Percentiles rank a stretch among this genome's conserved stretches.
phyloP scores from a whole-genome alignment of 2,329 filamentous ascomycete genomes.

The Colletotrichum sp. region DNA sequence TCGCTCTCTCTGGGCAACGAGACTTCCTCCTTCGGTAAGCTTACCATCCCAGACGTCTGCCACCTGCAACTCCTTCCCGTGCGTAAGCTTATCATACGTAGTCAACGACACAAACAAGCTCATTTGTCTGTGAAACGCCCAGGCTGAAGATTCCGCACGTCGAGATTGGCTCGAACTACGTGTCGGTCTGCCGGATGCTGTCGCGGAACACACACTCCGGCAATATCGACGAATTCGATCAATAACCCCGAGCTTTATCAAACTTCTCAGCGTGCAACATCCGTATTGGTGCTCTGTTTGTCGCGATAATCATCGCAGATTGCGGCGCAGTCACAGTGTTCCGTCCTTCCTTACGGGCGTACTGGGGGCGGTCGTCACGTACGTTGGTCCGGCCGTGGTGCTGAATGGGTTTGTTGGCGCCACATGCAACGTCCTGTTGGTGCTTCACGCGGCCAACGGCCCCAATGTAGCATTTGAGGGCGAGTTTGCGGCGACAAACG shows the following conservation, averaged over 20 bases:
- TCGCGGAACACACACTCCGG: not conserved
- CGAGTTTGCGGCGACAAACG: not conserved
- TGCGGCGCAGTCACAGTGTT: not conserved
- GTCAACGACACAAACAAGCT: not conserved
- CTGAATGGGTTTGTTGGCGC: not conserved
- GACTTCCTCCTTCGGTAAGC: not conserved
- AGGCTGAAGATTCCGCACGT: not conserved
- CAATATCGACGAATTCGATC: not conserved
- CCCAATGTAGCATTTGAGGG: not conserved
- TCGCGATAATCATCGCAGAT: not conserved
- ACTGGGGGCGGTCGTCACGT: not conserved
- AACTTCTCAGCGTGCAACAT: not conserved
- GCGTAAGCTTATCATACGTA: not conserved
- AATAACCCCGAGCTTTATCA: not conserved
- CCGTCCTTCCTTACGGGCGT: not conserved
- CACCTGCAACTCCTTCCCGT: not conserved
- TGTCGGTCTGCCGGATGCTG: not conserved
- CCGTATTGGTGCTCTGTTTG: not conserved
- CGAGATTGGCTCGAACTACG: not conserved
- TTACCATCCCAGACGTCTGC: not conserved
- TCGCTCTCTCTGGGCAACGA: not conserved
- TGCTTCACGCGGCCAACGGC: not conserved
- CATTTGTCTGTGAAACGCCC: not conserved
- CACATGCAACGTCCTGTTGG: not conserved
- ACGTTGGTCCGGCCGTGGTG: not conserved